A percentile compares a stretch with the other conserved stretches of the same genome.
Evolutionary conservation across 2,329 filamentous ascomycete species (phyloP).

Genomic region (Pseudofabraea citricarpa): DNA sequence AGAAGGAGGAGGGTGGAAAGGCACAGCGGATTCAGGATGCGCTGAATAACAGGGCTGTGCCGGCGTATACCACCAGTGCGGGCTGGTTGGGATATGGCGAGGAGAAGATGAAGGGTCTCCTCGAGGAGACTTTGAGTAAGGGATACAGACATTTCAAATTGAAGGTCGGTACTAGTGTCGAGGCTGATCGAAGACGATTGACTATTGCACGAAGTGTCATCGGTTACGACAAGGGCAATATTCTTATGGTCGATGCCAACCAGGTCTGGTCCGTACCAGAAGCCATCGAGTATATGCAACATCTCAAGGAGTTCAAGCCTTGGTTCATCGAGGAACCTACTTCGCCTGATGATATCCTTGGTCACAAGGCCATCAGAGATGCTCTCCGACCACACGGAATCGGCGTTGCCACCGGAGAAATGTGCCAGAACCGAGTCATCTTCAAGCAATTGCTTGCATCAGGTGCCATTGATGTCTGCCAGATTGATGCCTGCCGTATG

Average conservation of each 20-base stretch:
- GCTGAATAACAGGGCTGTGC: constrained; percentile 66
- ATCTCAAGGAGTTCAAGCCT: constrained; percentile 74
- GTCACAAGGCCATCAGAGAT: constrained; percentile 76
- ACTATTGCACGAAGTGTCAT: constrained; percentile 71
- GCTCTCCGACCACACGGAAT: constrained; percentile 69
- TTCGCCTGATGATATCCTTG: constrained; percentile 79
- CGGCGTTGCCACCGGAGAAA: constrained; percentile 84
- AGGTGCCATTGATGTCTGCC: constrained; percentile 81
- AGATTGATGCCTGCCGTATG: constrained; percentile 83
- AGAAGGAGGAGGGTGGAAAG: constrained; percentile 61
- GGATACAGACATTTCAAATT: constrained; percentile 85
- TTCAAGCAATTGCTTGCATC: constrained; percentile 84
- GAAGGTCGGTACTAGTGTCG: constrained; percentile 72
- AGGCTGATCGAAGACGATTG: constrained; percentile 64
- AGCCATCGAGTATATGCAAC: constrained; percentile 78
- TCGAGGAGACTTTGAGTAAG: constrained; percentile 66
- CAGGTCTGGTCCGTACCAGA: constrained; percentile 87
- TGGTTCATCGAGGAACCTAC: constrained; percentile 96
- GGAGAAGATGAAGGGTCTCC: constrained; percentile 72
- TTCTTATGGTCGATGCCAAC: constrained; percentile 88
- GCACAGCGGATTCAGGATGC: constrained; percentile 66
- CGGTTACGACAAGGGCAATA: constrained; percentile 74
- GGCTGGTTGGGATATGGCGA: constrained; percentile 85
- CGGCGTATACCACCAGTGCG: constrained; percentile 82
- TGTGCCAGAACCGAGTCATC: constrained; percentile 89